Evolutionary conservation across 2,329 filamentous ascomycete genomes (phyloP), one percentile per base, ranked within the genome.

Genomic region (Arthrobotrys megalospora): DNA sequence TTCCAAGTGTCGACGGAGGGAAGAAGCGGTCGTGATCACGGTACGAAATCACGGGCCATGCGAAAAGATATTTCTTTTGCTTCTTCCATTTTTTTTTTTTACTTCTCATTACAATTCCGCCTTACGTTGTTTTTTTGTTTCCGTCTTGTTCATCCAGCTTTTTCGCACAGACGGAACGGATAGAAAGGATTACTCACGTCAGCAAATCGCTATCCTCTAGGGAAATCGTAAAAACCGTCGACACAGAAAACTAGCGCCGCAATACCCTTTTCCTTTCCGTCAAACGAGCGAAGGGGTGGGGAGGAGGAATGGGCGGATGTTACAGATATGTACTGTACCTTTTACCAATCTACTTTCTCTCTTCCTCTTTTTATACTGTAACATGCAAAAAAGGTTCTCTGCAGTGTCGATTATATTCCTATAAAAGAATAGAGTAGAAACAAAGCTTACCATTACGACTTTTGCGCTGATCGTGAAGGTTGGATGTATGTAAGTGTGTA

Each of bases 331-430:
- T 41, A 38, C 53, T 60, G 38, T 8, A 58, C 10, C 52, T 34
- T 58, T 28, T 28, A 52, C 48, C 48, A 21, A 7, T 52, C 14
- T 28, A 28, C 21, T 28, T 63, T 32, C 14, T 48, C 36, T 60
- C 11, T 41, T 38, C 5, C 8, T 10, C 38, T 21, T 58, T 34
- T 58, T 53, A 32, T 53, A 53, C 14, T 7, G 8, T 28, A 28
- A 28, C 24, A 41, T 32, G 47, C 38, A 21, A 47, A 41, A 45
- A 45, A 16, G 24, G 24, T 34, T 45, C 45, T 38, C 58, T 65
- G 68, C 68, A 65, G 7, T 65, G 68, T 58, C 60, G 68, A 72
- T 72, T 64, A 72, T 65, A 64, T 72, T 64, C 68, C 48, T 47
- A 38, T 72, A 55, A 36, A 52, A 71, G 45, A 32, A 34, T 19